Conservation (phyloP, 352 stramenopile genomes). For the Globisporangium splendens region DNA sequence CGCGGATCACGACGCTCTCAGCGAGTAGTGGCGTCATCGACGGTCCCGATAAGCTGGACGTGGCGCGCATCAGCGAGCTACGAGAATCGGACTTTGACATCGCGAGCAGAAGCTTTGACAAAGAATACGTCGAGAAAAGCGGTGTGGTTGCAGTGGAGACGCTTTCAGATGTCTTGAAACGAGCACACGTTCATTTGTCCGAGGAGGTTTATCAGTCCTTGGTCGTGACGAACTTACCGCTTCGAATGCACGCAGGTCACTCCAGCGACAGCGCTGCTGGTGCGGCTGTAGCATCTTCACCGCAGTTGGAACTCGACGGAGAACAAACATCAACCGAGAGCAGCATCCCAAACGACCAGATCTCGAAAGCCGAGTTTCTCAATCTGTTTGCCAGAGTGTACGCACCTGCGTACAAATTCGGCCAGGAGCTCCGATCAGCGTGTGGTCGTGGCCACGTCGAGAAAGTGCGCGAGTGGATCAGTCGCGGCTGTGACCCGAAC, state of each 20-base stretch:
- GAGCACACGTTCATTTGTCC: slow-evolving; percentile 23
- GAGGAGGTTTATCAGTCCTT: slow-evolving; percentile 38
- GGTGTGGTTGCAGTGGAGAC: slow-evolving; percentile 19
- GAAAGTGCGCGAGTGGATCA: slow-evolving; percentile 37
- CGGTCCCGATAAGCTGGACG: slow-evolving; percentile 46
- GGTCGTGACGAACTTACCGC: slow-evolving; percentile 24
- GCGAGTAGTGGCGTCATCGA: slow-evolving; percentile 53
- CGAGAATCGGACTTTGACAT: slow-evolving; percentile 49
- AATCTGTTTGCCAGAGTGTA: slow-evolving; percentile 62
- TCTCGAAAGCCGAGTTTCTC: slow-evolving; percentile 33
- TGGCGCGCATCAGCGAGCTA: slow-evolving; percentile 65
- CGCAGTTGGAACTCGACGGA: not conserved
- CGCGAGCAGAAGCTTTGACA: slow-evolving; percentile 23
- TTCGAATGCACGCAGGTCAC: not conserved
- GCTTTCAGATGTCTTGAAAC: slow-evolving; percentile 35
- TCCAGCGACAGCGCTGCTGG: not conserved
- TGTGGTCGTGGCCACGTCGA: slow-evolving; percentile 55
- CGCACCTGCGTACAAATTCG: slow-evolving; percentile 68
- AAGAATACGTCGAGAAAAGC: slow-evolving; percentile 10
- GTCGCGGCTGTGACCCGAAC: slow-evolving; percentile 59
- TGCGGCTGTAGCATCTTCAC: not conserved
- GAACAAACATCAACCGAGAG: not conserved
- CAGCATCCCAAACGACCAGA: slow-evolving; percentile 7
- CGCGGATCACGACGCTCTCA: slow-evolving; percentile 49
- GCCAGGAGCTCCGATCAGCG: slow-evolving; percentile 52